Base-by-base conservation (phyloP, 2,329 filamentous ascomycete genomes). In the Pseudogymnoascus sp. region DNA sequence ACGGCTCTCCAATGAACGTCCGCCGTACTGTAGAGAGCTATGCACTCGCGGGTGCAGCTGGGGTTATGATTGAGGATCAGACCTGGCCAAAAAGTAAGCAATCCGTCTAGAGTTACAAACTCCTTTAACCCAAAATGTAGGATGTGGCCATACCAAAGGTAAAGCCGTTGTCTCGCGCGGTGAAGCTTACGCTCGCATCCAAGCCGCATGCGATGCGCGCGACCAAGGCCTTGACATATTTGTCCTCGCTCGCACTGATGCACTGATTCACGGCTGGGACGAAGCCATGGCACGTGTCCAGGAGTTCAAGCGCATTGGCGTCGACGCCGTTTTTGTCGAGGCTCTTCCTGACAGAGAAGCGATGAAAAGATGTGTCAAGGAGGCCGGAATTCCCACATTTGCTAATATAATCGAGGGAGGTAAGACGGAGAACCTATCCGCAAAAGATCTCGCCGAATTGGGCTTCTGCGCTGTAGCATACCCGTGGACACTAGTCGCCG, bases 1-100 rank as follows among this genome's bases (percentile, higher is more conserved):
- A 80, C 61, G 79, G 79, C 4, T 74, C 76, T 42, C 76, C 78
- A 2, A 77, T 79, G 76, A 80, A 80, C 59, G 78, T 80, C 1
- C 73, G 73, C 40, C 67, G 78, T 14, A 79, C 78, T 0, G 78
- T 81, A 2, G 73, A 79, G 65, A 72, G 71, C 6, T 80, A 76
- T 66, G 78, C 44, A 61, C 29, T 19, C 21, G 61, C 61, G 10
- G 61, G 74, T 14, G 74, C 74, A 14, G 74, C 74, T 3, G 74
- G 74, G 0, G 65, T 76, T 31, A 75, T 75, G 76, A 78, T 81
- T 62, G 78, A 80, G 63, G 78, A 80, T 62, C 78, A 80, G 65
- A 78, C 76, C 0, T 81, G 78, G 78, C 78, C 79, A 6, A 80
- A 81, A 63, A 69, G 78, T 80, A 63, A 66, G 74, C 33, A 38